A percentile compares a stretch with the other conserved stretches of the same genome.
Evolutionary conservation across 495 filamentous ascomycete species (phyloP).

Genomic region (Platismatia glauca): DNA sequence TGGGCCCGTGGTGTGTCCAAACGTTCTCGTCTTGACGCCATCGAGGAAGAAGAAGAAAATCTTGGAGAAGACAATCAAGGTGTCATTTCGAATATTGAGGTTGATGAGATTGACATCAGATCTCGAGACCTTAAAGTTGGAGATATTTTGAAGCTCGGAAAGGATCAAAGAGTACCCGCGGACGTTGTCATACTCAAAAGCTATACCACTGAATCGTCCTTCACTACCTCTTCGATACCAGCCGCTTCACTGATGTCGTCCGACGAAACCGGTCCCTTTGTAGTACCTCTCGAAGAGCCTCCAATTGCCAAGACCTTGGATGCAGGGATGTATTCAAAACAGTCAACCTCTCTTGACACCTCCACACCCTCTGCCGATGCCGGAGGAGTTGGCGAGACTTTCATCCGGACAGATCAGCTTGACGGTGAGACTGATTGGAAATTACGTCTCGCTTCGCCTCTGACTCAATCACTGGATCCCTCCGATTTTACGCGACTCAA

Average conservation of each 20-base stretch:
- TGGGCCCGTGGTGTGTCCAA: slow-evolving; percentile 15
- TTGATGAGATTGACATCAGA: slow-evolving; percentile 61
- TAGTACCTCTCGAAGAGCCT: slow-evolving; percentile 7
- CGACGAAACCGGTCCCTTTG: slow-evolving; percentile 7
- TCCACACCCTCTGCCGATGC: slow-evolving; percentile 17
- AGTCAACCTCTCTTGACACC: slow-evolving; percentile 4
- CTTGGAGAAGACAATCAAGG: slow-evolving; percentile 27
- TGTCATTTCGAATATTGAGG: slow-evolving; percentile 19
- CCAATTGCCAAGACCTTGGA: neutral
- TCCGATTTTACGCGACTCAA: slow-evolving; percentile 63
- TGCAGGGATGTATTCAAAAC: neutral
- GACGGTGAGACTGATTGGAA: slow-evolving; percentile 99
- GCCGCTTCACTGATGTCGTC: neutral
- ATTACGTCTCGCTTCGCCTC: slow-evolving; percentile 70
- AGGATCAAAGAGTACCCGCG: slow-evolving; percentile 85
- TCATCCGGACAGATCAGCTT: slow-evolving; percentile 94
- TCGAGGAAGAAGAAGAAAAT: slow-evolving; percentile 42
- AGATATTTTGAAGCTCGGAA: slow-evolving; percentile 83
- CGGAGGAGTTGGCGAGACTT: slow-evolving; percentile 66
- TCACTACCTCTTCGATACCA: slow-evolving; percentile 21
- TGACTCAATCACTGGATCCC: slow-evolving; percentile 65
- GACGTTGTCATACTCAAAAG: slow-evolving; percentile 92
- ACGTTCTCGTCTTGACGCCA: slow-evolving; percentile 20
- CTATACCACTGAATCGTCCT: slow-evolving; percentile 51
- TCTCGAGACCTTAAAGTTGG: slow-evolving; percentile 90